A percentile compares a stretch with the other conserved stretches of the same genome.
Conservation (phyloP, 2,329 filamentous ascomycete species). For the Colletotrichum eremochloae region DNA sequence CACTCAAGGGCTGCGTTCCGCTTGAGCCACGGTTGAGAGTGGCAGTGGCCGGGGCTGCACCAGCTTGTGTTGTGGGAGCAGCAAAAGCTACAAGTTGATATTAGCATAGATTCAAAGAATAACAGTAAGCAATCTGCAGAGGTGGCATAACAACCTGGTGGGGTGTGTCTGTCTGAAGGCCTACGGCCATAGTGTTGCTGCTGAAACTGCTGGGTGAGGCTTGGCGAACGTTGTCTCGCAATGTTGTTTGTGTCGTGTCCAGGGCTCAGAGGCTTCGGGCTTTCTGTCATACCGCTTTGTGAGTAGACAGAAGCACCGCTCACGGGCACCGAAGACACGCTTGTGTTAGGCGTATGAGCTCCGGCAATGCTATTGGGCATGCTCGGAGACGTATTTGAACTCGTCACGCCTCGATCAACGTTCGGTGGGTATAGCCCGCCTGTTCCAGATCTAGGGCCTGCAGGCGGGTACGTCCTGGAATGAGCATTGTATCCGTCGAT, state of each 20-base stretch:
- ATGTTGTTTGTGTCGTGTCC: conserved; percentile 66
- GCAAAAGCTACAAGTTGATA: conserved; percentile 27
- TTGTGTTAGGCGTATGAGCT: conserved; percentile 63
- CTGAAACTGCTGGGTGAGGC: conserved; percentile 73
- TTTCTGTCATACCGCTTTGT: conserved; percentile 84
- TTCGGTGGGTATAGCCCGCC: conserved; percentile 74
- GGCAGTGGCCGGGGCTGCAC: conserved; percentile 41
- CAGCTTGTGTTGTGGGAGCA: conserved; percentile 44
- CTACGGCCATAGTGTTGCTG: conserved; percentile 73
- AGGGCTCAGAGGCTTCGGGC: conserved; percentile 87
- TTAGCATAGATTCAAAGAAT: not conserved
- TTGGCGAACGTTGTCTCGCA: conserved; percentile 74
- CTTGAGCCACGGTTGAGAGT: conserved; percentile 58
- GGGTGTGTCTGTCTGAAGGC: conserved; percentile 67
- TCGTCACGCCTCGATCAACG: conserved; percentile 67
- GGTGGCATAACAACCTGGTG: conserved; percentile 49
- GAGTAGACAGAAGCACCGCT: conserved; percentile 73
- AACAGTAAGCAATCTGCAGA: not conserved
- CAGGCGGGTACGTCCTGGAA: conserved; percentile 84
- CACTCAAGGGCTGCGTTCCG: conserved; percentile 66
- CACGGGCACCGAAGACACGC: conserved; percentile 63
- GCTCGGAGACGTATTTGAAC: conserved; percentile 68
- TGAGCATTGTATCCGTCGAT: conserved; percentile 70
- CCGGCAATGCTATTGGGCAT: conserved; percentile 57
- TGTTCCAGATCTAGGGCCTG: conserved; percentile 65